Evolutionary conservation across 345 rosid genomes (phyloP), one percentile per base, ranked within the genome.

Genomic region (Physaria fendleri): DNA sequence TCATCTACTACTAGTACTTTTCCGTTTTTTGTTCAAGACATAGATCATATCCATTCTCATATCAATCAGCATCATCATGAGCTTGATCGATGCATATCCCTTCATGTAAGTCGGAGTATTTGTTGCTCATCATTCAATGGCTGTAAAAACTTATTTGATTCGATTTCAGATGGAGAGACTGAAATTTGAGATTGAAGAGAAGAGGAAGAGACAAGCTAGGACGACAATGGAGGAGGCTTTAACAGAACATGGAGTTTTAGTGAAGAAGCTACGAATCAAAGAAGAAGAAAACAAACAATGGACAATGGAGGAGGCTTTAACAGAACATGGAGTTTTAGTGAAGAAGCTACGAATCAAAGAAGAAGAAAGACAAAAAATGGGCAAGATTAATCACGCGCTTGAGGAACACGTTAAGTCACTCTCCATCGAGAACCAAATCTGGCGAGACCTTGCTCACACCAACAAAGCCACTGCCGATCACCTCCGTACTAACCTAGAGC

Each of bases 81-180:
- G 14, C 38, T 76, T 59, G 85, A 90, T 53, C 78, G 50, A 20
- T 81, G 82, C 54, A 53, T 90, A 40, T 71, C 82, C 21, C 83
- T 79, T 44, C 95, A 90, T 53, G 96, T 88, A 81, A 56, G 35
- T 11, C 39, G 2, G 42, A 15, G 5, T 13, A 42, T n/a, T 41
- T 23, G 13, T 33, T 8, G 53, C 62, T n/a, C n/a, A n/a, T n/a
- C n/a, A n/a, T n/a, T n/a, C n/a, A n/a, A n/a, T 10, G 3, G 8
- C n/a, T n/a, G n/a, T n/a, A n/a, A n/a, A n/a, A n/a, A 3, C 49
- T 23, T 47, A 24, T 47, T 16, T 11, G n/a, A n/a, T n/a, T n/a
- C n/a, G n/a, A n/a, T n/a, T n/a, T n/a, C 38, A 90, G 95, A 90
- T 84, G 82, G 88, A 84, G 64, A 86, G 78, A 78, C 77, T 90